Evolutionary conservation across 257 asterid species (phyloP), one percentile per base, ranked within the genome.

Genomic region (Cordia subcordata): DNA sequence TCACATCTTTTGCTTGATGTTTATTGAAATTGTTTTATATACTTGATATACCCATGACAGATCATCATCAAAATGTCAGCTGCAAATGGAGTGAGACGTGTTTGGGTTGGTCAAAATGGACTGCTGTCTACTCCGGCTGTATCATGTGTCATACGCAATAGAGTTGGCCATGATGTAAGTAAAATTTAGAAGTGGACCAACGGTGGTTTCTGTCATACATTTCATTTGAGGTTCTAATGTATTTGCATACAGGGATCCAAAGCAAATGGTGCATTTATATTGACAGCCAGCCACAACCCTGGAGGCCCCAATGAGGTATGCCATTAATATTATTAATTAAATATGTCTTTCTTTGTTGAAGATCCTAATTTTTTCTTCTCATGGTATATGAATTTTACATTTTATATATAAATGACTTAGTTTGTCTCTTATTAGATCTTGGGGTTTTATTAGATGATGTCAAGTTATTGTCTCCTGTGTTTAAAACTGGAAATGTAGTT

Each of bases 211-310:
- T 40, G 40, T 35, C 47, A 19, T 27, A 60, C 51, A 38, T 14
- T 66, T 52, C 58, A 53, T 42, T 42, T 42, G 12, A 51, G 8
- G 8, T 17, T 11, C 44, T 61, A 6, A 40, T 32, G 15, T 13
- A 8, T 5, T 50, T 69, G 47, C 13, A 62, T 59, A 27, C 81
- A 92, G 99, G 99, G 95, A 69, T 84, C 96, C 64, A 92, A 82
- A 77, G 93, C 96, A 27, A 88, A 67, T 63, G 99, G 97, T 50
- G 91, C 89, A 76, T 88, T 88, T 77, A 92, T 92, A 53, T 87
- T 92, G 72, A 92, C 96, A 56, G 99, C 99, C 64, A 92, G 96
- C 77, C 99, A 92, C 85, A 92, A 92, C 75, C 99, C 99, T 55
- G 99, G 96, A 47, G 99, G 99, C 8, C 99, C 99, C 5, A 20